Evolutionary conservation across 495 filamentous ascomycete species (phyloP).

Genomic region (Annulohypoxylon stygium): DNA sequence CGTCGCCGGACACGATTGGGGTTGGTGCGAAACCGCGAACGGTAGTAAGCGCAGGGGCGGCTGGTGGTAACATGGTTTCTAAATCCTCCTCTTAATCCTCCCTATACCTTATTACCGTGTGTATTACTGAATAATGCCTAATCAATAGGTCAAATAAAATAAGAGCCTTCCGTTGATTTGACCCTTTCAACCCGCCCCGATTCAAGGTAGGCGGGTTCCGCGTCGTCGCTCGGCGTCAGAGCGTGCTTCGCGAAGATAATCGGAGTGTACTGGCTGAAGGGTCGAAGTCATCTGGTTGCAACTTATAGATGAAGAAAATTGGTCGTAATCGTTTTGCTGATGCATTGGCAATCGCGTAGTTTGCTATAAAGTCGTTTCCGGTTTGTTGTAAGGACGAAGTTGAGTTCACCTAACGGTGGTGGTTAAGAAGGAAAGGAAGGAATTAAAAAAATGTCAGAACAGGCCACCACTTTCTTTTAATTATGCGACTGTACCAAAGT

Average conservation of each 20-base stretch:
- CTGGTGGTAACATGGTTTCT: conserved; percentile 56
- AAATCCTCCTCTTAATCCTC: conserved; percentile 59
- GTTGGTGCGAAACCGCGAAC: conserved; percentile 79
- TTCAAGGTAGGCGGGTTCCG: conserved; percentile 60
- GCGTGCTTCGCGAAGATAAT: conserved; percentile 57
- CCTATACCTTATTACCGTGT: conserved; percentile 51
- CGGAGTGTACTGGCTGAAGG: conserved; percentile 56
- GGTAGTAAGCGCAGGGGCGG: conserved; percentile 75
- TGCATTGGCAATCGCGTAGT: conserved; percentile 58
- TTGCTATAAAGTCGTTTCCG: conserved; percentile 30
- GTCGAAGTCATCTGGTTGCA: conserved; percentile 62
- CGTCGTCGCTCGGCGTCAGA: conserved; percentile 65
- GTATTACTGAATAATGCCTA: conserved; percentile 36
- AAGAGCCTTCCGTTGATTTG: conserved; percentile 27
- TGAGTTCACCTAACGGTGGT: conserved; percentile 50
- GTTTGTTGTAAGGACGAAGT: conserved; percentile 21
- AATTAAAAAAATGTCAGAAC: conserved; percentile 33
- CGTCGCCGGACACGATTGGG: conserved; percentile 85
- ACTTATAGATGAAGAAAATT: conserved; percentile 60
- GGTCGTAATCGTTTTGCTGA: conserved; percentile 56
- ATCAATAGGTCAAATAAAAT: conserved; percentile 31
- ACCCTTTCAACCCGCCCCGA: conserved; percentile 47
- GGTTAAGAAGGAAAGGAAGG: conserved; percentile 39
- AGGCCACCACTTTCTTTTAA: conserved; percentile 26
- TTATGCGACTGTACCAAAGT: conserved; percentile 19